These are phyloP conservation scores for Fusarium brachygibbosum DNA, from an alignment of 2,329 filamentous ascomycete species.

Conservation along the genomic window DNA sequence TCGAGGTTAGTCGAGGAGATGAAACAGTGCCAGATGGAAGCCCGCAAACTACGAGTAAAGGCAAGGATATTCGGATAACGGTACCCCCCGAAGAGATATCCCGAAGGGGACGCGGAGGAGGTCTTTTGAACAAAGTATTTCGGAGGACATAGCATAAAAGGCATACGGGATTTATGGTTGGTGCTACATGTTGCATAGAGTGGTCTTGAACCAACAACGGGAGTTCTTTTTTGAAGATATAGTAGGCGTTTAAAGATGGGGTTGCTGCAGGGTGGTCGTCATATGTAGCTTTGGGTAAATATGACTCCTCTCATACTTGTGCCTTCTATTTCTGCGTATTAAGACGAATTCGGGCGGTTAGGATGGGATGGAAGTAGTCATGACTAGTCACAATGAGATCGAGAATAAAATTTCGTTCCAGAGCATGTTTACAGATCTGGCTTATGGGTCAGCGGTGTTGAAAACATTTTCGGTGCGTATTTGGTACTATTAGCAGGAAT, in stretches of 20 bases:
- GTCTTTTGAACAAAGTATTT: slow-evolving; percentile 56
- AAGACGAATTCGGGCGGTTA: neutral
- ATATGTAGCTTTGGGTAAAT: neutral
- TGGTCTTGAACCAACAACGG: neutral
- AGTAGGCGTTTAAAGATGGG: neutral
- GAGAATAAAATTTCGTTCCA: neutral
- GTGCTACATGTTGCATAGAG: slow-evolving; percentile 7
- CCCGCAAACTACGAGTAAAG: slow-evolving; percentile 36
- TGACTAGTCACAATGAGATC: neutral
- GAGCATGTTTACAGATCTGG: neutral
- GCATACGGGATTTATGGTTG: slow-evolving; percentile 12
- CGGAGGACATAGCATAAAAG: slow-evolving; percentile 44
- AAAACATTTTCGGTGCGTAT: too few relatives aligned
- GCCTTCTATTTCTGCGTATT: neutral
- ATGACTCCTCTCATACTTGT: neutral
- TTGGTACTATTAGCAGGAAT: too few relatives aligned
- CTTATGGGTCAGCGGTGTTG: too few relatives aligned
- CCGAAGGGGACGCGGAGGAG: slow-evolving; percentile 49
- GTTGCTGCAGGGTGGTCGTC: neutral
- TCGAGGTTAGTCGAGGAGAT: slow-evolving; percentile 51
- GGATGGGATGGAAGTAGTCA: neutral
- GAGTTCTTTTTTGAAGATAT: slow-evolving; percentile 9
- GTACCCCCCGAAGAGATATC: slow-evolving; percentile 39
- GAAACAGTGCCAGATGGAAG: slow-evolving; percentile 39
- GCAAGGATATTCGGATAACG: slow-evolving; percentile 39